A percentile compares a stretch with the other conserved stretches of the same genome.
These are phyloP conservation scores for Pseudogymnoascus sp. DNA, from an alignment of 2,329 filamentous ascomycete genomes.

Conservation along the genomic window DNA sequence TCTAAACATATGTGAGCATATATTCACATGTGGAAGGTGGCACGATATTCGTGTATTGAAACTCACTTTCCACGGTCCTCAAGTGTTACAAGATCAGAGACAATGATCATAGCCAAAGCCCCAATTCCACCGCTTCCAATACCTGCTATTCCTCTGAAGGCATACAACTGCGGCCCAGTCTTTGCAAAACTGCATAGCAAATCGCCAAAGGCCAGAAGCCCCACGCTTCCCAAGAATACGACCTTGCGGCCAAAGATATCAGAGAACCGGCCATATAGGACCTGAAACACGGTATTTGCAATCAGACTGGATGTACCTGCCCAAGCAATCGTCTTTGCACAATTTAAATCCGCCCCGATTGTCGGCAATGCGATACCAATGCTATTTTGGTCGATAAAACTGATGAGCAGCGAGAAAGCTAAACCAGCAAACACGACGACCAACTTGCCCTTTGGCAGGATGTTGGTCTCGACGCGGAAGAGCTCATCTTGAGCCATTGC, in stretches of 20 bases:
- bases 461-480: slow-evolving; percentile 45
- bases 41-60: background rate
- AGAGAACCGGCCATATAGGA: slow-evolving; percentile 55
- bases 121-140: slow-evolving; percentile 55
- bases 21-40: background rate
- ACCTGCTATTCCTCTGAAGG: slow-evolving; percentile 52
- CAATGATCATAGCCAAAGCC: slow-evolving; percentile 53
- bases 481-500: slow-evolving; percentile 9
- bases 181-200: slow-evolving; percentile 51
- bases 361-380: slow-evolving; percentile 37
- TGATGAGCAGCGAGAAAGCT: slow-evolving; percentile 44
- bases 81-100: slow-evolving; percentile 52
- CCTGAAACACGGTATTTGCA: slow-evolving; percentile 55
- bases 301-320: slow-evolving; percentile 46
- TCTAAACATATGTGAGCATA: slow-evolving; percentile 13
- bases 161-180: slow-evolving; percentile 51
- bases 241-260: slow-evolving; percentile 55
- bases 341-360: slow-evolving; percentile 38
- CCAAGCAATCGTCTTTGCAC: slow-evolving; percentile 46
- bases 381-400: slow-evolving; percentile 50
- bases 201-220: slow-evolving; percentile 47
- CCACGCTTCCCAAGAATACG: slow-evolving; percentile 46
- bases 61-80: slow-evolving; percentile 49
- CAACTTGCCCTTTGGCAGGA: slow-evolving; percentile 44
- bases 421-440: slow-evolving; percentile 45